Evolutionary conservation across 257 asterid species (phyloP).

Genomic region (Plantago ovata): DNA sequence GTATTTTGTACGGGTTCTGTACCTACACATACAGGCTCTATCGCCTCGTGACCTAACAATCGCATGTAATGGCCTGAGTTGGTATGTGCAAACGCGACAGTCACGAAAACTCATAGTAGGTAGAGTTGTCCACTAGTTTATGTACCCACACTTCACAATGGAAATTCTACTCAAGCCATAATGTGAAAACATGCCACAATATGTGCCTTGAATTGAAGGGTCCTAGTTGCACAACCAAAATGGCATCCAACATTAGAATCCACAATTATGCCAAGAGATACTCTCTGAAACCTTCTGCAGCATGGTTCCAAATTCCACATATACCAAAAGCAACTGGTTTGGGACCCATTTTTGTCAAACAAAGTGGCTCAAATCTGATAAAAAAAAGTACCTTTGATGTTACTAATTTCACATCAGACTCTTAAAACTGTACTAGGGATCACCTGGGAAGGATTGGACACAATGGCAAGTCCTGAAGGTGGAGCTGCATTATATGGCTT

Average conservation of each 20-base stretch:
- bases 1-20: too few relatives aligned
- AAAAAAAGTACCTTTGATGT: slow-evolving; percentile 14
- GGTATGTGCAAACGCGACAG: too few relatives aligned
- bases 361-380: slow-evolving; percentile 21
- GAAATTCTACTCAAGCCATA: slow-evolving; percentile 16
- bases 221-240: slow-evolving; percentile 11
- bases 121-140: too few relatives aligned
- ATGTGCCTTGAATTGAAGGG: neutral
- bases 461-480: slow-evolving; percentile 24
- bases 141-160: neutral
- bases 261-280: slow-evolving; percentile 20
- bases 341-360: slow-evolving; percentile 23
- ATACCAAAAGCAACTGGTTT: slow-evolving; percentile 17
- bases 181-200: neutral
- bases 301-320: slow-evolving; percentile 14
- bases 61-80: too few relatives aligned
- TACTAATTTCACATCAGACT: slow-evolving; percentile 16
- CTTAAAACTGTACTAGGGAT: slow-evolving; percentile 19
- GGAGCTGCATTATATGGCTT: slow-evolving; percentile 25
- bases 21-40: too few relatives aligned
- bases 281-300: slow-evolving; percentile 7
- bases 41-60: too few relatives aligned
- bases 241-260: slow-evolving; percentile 13
- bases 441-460: slow-evolving; percentile 41
- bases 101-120: too few relatives aligned